Evolutionary conservation across 768 basidiomycete genomes (phyloP).

Genomic region (Cystobasidium ongulense): DNA sequence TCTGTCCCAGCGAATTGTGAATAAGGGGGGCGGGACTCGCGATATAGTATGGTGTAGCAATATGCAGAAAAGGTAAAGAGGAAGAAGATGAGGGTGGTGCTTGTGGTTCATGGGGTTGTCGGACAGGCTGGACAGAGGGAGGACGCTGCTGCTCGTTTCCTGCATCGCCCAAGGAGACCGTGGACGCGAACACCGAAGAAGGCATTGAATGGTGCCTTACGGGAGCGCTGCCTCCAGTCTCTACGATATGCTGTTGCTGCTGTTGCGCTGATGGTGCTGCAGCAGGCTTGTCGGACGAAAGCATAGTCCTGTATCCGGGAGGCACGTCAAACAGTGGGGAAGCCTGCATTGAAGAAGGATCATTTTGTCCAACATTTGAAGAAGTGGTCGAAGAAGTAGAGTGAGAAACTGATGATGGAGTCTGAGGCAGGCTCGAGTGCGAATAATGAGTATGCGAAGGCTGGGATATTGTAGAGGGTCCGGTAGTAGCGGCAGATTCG

Average conservation of each 20-base stretch:
- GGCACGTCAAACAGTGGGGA: slow-evolving; percentile 10
- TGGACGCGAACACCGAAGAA: neutral
- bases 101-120: neutral
- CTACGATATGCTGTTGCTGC: neutral
- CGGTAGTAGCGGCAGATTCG: neutral
- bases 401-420: neutral
- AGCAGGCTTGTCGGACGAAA: neutral
- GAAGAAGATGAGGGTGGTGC: neutral
- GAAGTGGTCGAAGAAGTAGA: neutral
- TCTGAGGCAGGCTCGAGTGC: neutral
- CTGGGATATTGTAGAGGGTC: neutral
- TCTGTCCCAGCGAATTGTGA: neutral
- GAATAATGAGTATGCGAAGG: neutral
- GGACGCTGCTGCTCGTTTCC: neutral
- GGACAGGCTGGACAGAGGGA: neutral
- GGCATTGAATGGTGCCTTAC: neutral
- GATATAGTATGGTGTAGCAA: neutral
- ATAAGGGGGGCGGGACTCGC: neutral
- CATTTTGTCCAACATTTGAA: neutral
- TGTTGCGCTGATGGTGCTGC: neutral
- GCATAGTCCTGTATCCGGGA: slow-evolving; percentile 9
- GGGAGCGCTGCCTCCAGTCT: neutral
- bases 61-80: neutral
- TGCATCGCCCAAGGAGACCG: neutral
- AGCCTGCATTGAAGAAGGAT: neutral